Conservation (phyloP, 2,329 filamentous ascomycete species). For the Mycocentrospora acerina region DNA sequence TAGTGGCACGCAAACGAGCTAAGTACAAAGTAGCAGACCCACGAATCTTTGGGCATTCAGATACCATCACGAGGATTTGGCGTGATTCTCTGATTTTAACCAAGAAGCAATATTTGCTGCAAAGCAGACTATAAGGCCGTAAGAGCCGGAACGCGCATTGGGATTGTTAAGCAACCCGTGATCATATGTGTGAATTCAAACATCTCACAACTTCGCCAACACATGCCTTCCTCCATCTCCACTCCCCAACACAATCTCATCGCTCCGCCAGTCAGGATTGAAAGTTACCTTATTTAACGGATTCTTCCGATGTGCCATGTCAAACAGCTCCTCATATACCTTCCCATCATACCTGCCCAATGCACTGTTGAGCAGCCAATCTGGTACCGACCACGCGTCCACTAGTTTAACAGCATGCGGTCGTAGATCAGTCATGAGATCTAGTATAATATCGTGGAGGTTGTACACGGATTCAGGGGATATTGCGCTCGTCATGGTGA, state of each 20-base stretch:
- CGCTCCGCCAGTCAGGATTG: slow-evolving; percentile 51
- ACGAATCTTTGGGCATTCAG: too few species aligned
- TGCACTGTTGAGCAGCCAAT: slow-evolving; percentile 55
- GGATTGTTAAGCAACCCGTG: too few species aligned
- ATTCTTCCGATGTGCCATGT: slow-evolving; percentile 54
- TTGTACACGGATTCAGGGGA: slow-evolving; percentile 44
- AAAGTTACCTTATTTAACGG: slow-evolving; percentile 54
- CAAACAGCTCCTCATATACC: slow-evolving; percentile 57
- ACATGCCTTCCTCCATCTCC: slow-evolving; percentile 39
- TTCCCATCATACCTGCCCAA: slow-evolving; percentile 54
- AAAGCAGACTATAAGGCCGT: too few species aligned
- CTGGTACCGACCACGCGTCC: slow-evolving; percentile 56
- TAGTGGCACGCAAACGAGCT: too few species aligned
- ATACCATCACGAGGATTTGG: too few species aligned
- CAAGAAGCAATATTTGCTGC: too few species aligned
- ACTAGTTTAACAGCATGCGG: slow-evolving; percentile 56
- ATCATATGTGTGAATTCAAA: too few species aligned
- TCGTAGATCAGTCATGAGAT: slow-evolving; percentile 51
- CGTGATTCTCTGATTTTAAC: too few species aligned
- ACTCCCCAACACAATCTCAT: slow-evolving; percentile 53
- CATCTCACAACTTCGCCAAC: slow-evolving; percentile 30
- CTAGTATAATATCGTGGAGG: slow-evolving; percentile 46
- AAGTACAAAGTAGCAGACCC: too few species aligned
- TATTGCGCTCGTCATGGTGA: slow-evolving; percentile 48
- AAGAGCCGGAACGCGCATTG: too few species aligned